Conservation (phyloP, 176 grass and related monocot genomes). For the Aegilops tauschii region DNA sequence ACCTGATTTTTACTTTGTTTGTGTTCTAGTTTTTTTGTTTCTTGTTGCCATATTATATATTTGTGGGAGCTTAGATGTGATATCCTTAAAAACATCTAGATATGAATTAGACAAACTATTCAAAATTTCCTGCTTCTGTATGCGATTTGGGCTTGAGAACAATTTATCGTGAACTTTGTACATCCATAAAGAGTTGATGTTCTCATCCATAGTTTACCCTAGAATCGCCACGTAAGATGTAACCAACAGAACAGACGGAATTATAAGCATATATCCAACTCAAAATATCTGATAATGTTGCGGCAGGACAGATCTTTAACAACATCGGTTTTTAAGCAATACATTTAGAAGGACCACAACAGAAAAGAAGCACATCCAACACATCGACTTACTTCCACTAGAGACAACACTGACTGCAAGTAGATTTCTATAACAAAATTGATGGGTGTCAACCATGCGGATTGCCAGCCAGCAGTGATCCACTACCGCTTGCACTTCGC, state of each 20-base stretch:
- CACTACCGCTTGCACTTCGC: conserved; percentile 78
- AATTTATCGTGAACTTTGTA: neutral
- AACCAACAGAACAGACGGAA: neutral
- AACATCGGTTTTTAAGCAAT: neutral
- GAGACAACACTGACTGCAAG: neutral
- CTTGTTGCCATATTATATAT: too few species aligned
- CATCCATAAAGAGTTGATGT: neutral
- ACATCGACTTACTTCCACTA: neutral
- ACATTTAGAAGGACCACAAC: neutral
- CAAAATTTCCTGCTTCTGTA: neutral
- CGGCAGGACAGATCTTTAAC: neutral
- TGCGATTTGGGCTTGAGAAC: neutral
- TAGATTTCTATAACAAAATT: neutral
- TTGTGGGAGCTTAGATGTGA: too few species aligned
- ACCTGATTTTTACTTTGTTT: too few species aligned
- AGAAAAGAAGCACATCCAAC: neutral
- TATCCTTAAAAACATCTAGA: too few species aligned
- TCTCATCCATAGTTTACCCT: neutral
- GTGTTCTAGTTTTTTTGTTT: too few species aligned
- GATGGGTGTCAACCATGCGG: neutral
- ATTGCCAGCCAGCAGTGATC: neutral
- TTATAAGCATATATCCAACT: neutral
- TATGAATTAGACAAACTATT: too few species aligned
- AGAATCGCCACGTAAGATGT: neutral
- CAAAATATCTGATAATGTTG: neutral